These are phyloP conservation scores for Brassica rapa DNA, from an alignment of 345 rosid species.

Conservation along the genomic window DNA sequence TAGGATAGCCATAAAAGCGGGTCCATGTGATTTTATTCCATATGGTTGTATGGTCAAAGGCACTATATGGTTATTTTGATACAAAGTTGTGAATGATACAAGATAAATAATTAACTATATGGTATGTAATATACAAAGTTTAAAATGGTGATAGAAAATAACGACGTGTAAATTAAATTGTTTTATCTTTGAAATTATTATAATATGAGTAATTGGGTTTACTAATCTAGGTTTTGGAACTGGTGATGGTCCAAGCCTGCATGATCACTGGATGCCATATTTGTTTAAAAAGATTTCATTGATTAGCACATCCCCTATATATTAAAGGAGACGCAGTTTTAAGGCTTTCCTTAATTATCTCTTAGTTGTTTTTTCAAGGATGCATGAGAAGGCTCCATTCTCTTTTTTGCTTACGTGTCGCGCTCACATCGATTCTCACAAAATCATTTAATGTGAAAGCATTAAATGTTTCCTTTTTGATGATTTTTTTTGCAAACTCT, in stretches of 20 bases:
- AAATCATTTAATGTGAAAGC: no score
- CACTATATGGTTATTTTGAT: background rate
- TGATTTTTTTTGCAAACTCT: no score
- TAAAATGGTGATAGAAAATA: background rate
- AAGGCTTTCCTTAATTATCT: no score
- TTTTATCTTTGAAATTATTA: background rate
- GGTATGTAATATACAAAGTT: background rate
- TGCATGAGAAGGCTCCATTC: no score
- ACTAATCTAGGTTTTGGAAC: background rate
- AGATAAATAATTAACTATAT: background rate
- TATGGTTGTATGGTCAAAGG: background rate
- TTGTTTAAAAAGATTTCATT: background rate
- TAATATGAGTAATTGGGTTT: background rate
- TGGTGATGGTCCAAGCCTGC: background rate
- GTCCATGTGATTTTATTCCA: background rate
- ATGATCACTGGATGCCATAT: constrained; percentile 14
- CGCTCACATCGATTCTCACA: no score
- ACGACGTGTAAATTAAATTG: background rate
- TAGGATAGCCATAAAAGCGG: background rate
- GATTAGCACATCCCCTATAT: background rate
- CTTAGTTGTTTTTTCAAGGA: no score
- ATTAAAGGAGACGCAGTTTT: no score
- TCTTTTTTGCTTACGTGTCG: no score
- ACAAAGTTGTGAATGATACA: constrained; percentile 5
- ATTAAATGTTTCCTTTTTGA: no score